Base-by-base conservation (phyloP, 2,329 filamentous ascomycete species). In the Aspergillus arachidicola region DNA sequence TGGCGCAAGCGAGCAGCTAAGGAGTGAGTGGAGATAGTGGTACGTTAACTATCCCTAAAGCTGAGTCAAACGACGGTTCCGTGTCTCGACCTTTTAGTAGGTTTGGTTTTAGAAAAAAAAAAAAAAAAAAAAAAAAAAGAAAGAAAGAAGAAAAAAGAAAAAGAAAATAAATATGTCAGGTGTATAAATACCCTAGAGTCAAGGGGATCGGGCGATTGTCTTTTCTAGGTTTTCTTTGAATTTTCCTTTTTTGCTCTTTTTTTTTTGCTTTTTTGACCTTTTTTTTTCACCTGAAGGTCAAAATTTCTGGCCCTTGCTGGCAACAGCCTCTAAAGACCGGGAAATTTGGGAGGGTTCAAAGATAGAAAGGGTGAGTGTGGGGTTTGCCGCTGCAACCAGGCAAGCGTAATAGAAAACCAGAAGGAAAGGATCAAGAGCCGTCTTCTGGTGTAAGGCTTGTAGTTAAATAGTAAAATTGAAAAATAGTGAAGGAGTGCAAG, bases 331-430 rank as follows among this genome's bases (percentile, higher is more conserved):
- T n/a, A 41, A 41, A 36, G 50, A 59, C 51, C 26, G 21, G 48
- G 54, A 61, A 54, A 55, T 50, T 45, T 43, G 34, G 50, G 50
- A 46, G 41, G 67, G 63, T 65, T 66, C 58, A 56, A 62, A 41
- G 51, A 19, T 34, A 54, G 30, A 28, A 58, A 53, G 61, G 65
- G 64, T 64, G 57, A 62, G 58, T 70, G 68, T 71, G 66, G 69
- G 60, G 62, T 67, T 69, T 66, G 65, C 67, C 65, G 71, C 74
- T 76, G 74, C 73, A 69, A 67, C 73, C 73, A 69, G 73, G 70
- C 72, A 74, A 66, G 66, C 65, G 71, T 68, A 63, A 61, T 51
- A 23, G 48, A 51, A 59, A 65, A 64, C 57, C 63, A 51, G 64
- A 62, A 26, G 41, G 28, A 46, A 51, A 51, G 48, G 48, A 51